Evolutionary conservation across 148 eudicot genomes (phyloP).

Genomic region (Rhododendron molle): DNA sequence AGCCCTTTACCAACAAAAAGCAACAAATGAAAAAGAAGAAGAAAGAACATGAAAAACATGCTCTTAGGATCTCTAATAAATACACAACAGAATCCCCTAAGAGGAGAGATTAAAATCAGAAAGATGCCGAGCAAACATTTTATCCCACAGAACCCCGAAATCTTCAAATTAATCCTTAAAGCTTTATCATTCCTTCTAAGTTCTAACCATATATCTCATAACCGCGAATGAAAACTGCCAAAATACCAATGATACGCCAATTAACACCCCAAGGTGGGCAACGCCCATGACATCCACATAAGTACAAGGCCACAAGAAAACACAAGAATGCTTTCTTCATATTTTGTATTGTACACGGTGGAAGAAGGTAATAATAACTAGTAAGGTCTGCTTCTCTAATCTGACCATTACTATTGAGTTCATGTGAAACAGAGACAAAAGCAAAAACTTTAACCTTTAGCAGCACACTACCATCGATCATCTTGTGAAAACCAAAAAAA

Average conservation of each 20-base stretch:
- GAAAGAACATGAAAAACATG: background rate
- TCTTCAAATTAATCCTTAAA: background rate
- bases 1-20: background rate
- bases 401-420: background rate
- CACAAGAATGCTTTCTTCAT: background rate
- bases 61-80: background rate
- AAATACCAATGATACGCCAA: background rate
- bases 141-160: background rate
- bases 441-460: background rate
- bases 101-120: background rate
- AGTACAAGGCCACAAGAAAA: background rate
- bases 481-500: background rate
- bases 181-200: background rate
- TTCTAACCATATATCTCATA: background rate
- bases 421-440: background rate
- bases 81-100: background rate
- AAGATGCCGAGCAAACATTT: background rate
- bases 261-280: background rate
- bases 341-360: background rate
- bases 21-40: background rate
- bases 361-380: background rate
- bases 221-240: background rate
- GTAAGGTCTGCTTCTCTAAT: background rate
- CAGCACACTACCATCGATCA: background rate
- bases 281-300: background rate